phyloP scores from a whole-genome alignment of 2,329 filamentous ascomycete genomes.

The Ceratocystis diversiconidia region DNA sequence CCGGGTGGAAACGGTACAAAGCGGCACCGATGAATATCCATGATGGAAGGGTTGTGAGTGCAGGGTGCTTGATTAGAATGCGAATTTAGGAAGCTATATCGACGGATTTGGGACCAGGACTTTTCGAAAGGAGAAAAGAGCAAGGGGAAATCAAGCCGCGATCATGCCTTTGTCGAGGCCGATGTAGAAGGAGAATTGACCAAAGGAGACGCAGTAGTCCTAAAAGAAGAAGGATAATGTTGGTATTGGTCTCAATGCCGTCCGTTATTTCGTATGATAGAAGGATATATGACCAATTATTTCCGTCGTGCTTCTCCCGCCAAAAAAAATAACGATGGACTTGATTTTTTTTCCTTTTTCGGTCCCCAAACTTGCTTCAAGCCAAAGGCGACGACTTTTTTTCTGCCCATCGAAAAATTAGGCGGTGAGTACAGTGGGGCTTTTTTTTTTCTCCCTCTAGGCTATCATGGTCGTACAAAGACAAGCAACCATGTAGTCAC shows the following conservation, averaged over 20 bases:
- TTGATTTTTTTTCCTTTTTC: background rate
- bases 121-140: background rate
- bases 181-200: background rate
- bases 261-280: background rate
- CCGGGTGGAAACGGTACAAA: constrained; percentile 88
- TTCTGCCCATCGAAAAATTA: constrained; percentile 16
- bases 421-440: constrained; percentile 15
- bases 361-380: constrained; percentile 1
- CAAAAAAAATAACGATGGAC: background rate
- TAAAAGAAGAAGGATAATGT: background rate
- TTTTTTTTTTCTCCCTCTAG: background rate
- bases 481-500: background rate
- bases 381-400: constrained; percentile 16
- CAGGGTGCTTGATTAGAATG: background rate
- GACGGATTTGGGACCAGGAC: background rate
- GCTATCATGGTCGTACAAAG: background rate
- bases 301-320: background rate
- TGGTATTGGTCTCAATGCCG: background rate
- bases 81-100: background rate
- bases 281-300: background rate
- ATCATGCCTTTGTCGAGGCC: constrained; percentile 4
- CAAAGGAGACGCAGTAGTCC: background rate
- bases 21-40: constrained; percentile 95
- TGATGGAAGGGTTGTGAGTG: constrained; percentile 26
- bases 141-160: constrained; percentile 1